Base-by-base conservation (phyloP, 2,329 filamentous ascomycete species). In the Aspergillus sp. region DNA sequence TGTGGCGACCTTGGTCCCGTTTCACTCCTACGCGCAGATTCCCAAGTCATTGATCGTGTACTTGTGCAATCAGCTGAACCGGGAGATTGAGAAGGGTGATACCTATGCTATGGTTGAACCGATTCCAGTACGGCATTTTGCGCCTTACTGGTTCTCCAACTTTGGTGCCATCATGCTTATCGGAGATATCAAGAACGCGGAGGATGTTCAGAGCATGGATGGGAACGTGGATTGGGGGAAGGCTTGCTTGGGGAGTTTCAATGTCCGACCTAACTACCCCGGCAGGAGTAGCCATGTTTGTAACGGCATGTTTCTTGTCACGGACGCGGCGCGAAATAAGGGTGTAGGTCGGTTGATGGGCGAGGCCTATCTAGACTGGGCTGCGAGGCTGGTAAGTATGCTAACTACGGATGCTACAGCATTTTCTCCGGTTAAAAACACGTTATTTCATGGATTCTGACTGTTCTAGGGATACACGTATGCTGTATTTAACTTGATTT, bases 261-360 rank as follows among this genome's bases (percentile, higher is more conserved):
- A 95, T 77, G 90, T 96, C 81, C 93, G 95, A 78, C 91, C 92
- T 48, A 96, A 96, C 75, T 96, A 96, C 73, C 91, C 92, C 0
- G 92, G 92, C 48, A 84, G 92, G 58, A 95, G 90, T 77, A 95
- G 90, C 74, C 92, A 96, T 79, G 86, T 96, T 51, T 96, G 91
- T 79, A 85, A 89, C 83, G 77, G 86, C 58, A 88, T 87, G 33
- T 91, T 92, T 70, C 79, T 92, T 52, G 88, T 91, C 59, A 91
- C 88, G 9, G 87, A 89, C 69, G 86, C 86, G 12, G 83, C 87
- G 52, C 86, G 89, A 60, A 89, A 89, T 73, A 87, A 87, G 59
- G 89, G 89, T 63, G 89, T 90, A 1, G 89, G 89, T 56, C 84
- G 88, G 41, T 79, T 90, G 61, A 89, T 92, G 87, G 89, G 89